Evolutionary conservation across 148 eudicot species (phyloP).

Genomic region (Rhododendron molle): DNA sequence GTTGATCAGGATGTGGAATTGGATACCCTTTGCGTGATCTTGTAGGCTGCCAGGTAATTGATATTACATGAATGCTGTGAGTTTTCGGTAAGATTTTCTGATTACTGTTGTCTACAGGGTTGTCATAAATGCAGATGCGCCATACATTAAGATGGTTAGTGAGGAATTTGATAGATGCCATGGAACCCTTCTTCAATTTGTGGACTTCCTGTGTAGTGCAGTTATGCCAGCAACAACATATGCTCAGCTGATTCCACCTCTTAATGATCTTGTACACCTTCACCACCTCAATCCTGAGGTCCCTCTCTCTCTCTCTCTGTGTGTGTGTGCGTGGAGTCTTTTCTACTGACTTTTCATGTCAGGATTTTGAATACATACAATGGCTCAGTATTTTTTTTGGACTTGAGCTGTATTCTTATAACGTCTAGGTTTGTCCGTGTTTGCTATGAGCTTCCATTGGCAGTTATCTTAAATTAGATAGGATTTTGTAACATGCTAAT

Average conservation of each 20-base stretch:
- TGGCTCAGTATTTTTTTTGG: neutral
- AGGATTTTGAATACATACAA: neutral
- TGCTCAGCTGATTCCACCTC: slow-evolving; percentile 78
- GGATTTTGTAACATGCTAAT: neutral
- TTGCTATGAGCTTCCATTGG: neutral
- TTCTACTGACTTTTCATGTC: neutral
- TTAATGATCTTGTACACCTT: slow-evolving; percentile 68
- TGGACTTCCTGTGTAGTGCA: slow-evolving; percentile 80
- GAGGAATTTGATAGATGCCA: slow-evolving; percentile 98
- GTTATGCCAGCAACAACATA: slow-evolving; percentile 64
- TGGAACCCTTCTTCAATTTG: slow-evolving; percentile 95
- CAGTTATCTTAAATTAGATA: neutral
- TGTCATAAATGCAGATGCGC: slow-evolving; percentile 75
- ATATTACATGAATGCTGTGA: neutral
- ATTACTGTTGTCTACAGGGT: slow-evolving; percentile 51
- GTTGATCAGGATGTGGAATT: slow-evolving; percentile 1
- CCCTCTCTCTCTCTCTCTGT: slow-evolving; percentile 9
- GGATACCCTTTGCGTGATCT: neutral
- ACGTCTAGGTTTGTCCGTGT: neutral
- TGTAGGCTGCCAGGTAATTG: neutral
- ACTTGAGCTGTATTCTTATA: neutral
- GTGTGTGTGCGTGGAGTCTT: too few species aligned
- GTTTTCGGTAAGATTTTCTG: neutral
- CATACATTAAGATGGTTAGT: slow-evolving; percentile 91
- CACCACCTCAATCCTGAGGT: slow-evolving; percentile 99